These are phyloP conservation scores for Diaporthe aspalathi DNA, from an alignment of 2,329 filamentous ascomycete genomes.

Conservation along the genomic window DNA sequence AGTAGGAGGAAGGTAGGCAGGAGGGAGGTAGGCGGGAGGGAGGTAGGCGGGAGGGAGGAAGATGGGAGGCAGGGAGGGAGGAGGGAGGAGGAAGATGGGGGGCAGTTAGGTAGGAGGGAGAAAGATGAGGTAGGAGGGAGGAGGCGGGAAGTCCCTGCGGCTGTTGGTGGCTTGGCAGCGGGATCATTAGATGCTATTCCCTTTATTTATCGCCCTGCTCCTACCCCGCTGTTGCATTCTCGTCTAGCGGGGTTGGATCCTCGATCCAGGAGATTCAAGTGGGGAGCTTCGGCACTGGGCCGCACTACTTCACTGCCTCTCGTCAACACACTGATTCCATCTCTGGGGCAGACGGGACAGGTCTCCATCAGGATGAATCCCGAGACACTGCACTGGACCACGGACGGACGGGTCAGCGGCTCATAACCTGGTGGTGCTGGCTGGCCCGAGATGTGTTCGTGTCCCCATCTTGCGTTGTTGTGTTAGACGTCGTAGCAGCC, in stretches of 20 bases:
- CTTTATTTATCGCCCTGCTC: no score
- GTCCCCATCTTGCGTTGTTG: neutral
- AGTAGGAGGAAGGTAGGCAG: no score
- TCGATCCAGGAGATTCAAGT: slow-evolving; percentile 24
- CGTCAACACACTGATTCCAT: slow-evolving; percentile 17
- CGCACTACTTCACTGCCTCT: neutral
- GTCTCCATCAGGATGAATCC: slow-evolving; percentile 13
- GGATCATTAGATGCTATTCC: no score
- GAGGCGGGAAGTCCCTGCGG: no score
- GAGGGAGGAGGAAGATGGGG: no score
- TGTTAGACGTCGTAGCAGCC: neutral
- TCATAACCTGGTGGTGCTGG: neutral
- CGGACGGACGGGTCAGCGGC: slow-evolving; percentile 3
- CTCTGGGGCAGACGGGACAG: slow-evolving; percentile 11
- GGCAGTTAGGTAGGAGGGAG: no score
- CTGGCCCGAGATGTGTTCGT: neutral
- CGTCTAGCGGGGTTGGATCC: slow-evolving; percentile 26
- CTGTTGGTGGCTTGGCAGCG: no score
- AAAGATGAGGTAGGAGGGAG: no score
- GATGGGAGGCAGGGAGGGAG: no score
- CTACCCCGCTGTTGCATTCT: slow-evolving; percentile 28
- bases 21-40: no score
- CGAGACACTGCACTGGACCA: neutral
- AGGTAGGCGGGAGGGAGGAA: no score
- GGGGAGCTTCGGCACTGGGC: slow-evolving; percentile 21